Evolutionary conservation across 2,329 filamentous ascomycete species (phyloP), one percentile per base, ranked within the genome.

Genomic region (Rugonectria rugulosa): DNA sequence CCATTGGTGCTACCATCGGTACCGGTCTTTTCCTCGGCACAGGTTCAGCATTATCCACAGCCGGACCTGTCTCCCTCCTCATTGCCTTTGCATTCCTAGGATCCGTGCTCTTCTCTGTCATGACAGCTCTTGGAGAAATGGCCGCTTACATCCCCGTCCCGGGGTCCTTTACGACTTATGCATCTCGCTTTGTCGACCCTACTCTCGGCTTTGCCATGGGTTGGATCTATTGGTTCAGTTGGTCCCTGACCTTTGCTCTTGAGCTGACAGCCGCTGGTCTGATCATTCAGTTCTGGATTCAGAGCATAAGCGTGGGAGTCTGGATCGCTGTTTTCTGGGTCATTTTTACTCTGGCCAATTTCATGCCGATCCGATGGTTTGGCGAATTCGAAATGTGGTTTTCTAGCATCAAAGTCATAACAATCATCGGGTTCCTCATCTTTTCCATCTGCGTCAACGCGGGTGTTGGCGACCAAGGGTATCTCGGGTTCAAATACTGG

Each of bases 171-270:
- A 90, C 89, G 21, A 81, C 86, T 34, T 94, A 92, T 66, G 89
- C 90, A 17, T 82, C 86, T 29, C 88, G 90, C 15, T 91, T 93
- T 66, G 81, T 92, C 60, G 87, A 90, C 66, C 86, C 85, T 6
- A 87, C 86, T 50, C 77, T 92, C 41, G 89, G 88, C 9, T 92
- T 92, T 64, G 82, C 89, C n/a, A 89, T 92, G 81, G 90, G 90
- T 15, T 93, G 89, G 89, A 87, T 91, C 56, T 93, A 93, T 74
- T 92, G 88, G 87, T 92, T 92, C 68, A 87, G 83, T 32, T 93
- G 87, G 88, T 81, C 86, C 15, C 84, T 88, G 54, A 91, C 88
- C 0, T 90, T 85, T 64, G 88, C 88, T 1, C 81, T 92, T 6
- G 89, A 93, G 68, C 78, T 92, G 32, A 89, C 86, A 0, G 88